Evolutionary conservation across 2,329 filamentous ascomycete species (phyloP).

Genomic region (Coniochaeta sp.): DNA sequence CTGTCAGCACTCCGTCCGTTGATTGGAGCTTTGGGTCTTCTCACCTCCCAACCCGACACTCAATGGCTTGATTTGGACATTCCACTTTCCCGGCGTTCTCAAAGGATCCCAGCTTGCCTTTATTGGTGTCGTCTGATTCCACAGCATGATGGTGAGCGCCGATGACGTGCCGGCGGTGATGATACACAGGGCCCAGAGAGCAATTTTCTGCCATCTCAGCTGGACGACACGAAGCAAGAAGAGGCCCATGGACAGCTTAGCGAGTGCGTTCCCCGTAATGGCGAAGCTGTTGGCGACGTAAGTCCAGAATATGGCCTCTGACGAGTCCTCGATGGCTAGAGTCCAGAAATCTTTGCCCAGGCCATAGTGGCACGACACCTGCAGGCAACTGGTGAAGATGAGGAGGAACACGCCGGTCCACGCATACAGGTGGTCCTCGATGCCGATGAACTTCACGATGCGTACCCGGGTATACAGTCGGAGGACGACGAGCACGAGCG

Average conservation of each 20-base stretch:
- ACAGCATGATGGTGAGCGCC: constrained; percentile 26
- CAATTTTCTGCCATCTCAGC: constrained; percentile 23
- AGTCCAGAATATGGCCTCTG: constrained; percentile 30
- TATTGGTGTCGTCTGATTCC: constrained; percentile 29
- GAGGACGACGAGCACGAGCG: constrained; percentile 23
- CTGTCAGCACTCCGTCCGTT: constrained; percentile 1
- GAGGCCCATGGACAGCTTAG: constrained; percentile 30
- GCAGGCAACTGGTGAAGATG: constrained; percentile 25
- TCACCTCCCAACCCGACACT: constrained; percentile 28
- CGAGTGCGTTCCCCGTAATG: constrained; percentile 29
- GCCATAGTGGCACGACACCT: constrained; percentile 26
- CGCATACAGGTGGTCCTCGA: constrained; percentile 28
- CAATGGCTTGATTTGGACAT: constrained; percentile 27
- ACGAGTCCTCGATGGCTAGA: constrained; percentile 21
- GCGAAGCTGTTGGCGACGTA: constrained; percentile 30
- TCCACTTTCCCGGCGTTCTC: constrained; percentile 26
- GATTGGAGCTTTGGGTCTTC: neutral
- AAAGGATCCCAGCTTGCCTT: constrained; percentile 28
- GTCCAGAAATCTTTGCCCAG: constrained; percentile 25
- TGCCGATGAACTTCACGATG: constrained; percentile 27
- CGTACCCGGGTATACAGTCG: constrained; percentile 28
- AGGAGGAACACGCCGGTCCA: constrained; percentile 27
- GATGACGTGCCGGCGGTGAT: constrained; percentile 23
- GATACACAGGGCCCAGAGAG: constrained; percentile 24
- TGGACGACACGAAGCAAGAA: constrained; percentile 31